Evolutionary conservation across 2,329 filamentous ascomycete species (phyloP), one percentile per base, ranked within the genome.

Genomic region (Didymella segeticola): DNA sequence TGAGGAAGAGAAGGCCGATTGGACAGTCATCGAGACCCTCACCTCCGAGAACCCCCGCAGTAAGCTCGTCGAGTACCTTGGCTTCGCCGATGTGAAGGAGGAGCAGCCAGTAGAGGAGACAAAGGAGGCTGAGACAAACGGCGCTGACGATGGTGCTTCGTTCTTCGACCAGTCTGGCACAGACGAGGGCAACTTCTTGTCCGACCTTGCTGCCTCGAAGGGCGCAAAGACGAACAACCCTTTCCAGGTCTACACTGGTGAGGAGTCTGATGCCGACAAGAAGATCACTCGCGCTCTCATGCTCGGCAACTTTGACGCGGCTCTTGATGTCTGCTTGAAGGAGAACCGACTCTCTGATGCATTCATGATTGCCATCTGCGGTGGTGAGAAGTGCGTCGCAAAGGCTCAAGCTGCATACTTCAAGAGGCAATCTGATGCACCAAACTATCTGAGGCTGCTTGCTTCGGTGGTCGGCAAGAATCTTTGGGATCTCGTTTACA

Each of bases 361-460:
- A 31, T 96, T 99, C 77, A 91, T 99, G 80, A 93, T 99, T 71
- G 95, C 96, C 39, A 96, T 98, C 67, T 98, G 93, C 68, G 93
- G 95, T 53, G 95, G 93, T 42, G 91, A 96, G 72, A 89, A 92
- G 62, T 89, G 96, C 56, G 89, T 98, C 36, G 91, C 96, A 67
- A 97, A 96, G 79, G 93, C 93, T 5, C 95, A 98, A 75, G 84
- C 89, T 56, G 87, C 92, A 11, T 99, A 99, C 72, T 86, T 99
- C 60, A 89, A 91, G 52, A 89, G 89, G 68, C 91, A 93, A 75
- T 83, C 85, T 7, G 88, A 88, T 53, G 88, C 89, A 23, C 93
- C 96, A 1, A 98, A 93, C 77, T 99, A 99, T 70, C 81, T 98
- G 51, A 89, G 96, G 36, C 82, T 99, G 8, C 82, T 99, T 48